Percentiles rank a stretch among this genome's conserved stretches.
Conservation (phyloP, 2,329 filamentous ascomycete genomes). For the Botrytis aclada region DNA sequence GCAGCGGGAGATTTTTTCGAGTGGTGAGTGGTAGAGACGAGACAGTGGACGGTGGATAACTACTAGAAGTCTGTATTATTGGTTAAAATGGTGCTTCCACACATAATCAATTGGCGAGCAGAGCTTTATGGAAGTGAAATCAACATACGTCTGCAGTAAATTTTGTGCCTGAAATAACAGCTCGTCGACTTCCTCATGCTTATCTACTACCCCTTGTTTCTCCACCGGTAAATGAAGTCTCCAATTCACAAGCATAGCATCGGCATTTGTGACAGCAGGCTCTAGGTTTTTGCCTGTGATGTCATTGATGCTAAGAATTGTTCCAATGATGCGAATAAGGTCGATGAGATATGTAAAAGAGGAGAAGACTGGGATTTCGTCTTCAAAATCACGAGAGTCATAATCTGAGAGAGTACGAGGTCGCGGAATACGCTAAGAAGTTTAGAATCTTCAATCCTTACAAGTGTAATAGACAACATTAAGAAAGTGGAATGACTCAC, state of each 20-base stretch:
- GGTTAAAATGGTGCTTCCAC: background rate
- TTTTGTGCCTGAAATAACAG: conserved; percentile 41
- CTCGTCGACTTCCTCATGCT: conserved; percentile 40
- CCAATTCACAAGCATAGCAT: conserved; percentile 42
- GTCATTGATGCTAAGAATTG: conserved; percentile 36
- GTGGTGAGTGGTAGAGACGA: conserved; percentile 27
- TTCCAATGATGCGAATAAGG: conserved; percentile 38
- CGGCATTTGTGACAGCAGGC: conserved; percentile 37
- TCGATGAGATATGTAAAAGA: conserved; percentile 43
- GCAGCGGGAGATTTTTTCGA: conserved; percentile 27
- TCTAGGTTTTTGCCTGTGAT: conserved; percentile 31
- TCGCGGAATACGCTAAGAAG: conserved; percentile 38
- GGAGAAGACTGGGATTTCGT: conserved; percentile 40
- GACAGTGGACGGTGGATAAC: conserved; percentile 33
- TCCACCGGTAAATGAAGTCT: conserved; percentile 41
- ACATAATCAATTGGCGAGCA: background rate
- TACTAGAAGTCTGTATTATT: conserved; percentile 23
- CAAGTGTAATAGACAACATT: conserved; percentile 8
- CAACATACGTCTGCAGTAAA: conserved; percentile 40
- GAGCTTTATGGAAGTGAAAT: background rate
- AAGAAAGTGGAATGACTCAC: conserved; percentile 32
- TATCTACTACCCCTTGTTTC: conserved; percentile 42
- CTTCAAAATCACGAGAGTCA: conserved; percentile 38
- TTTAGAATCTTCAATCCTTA: conserved; percentile 19
- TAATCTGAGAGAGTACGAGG: conserved; percentile 40